These are phyloP conservation scores for Suillus luteus DNA, from an alignment of 768 basidiomycete genomes.

Conservation along the genomic window DNA sequence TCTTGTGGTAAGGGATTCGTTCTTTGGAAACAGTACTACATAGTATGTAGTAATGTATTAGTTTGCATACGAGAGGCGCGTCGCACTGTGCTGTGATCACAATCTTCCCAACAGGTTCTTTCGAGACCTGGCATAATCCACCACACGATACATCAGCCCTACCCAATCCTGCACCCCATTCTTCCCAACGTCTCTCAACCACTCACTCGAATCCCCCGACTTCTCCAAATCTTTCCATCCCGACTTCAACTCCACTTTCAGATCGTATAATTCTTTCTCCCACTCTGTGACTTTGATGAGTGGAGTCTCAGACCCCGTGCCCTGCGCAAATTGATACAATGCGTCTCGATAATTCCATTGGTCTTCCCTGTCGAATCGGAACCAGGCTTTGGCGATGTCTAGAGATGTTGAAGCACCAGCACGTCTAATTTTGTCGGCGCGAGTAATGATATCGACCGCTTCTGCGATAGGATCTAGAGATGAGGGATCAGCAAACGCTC, in stretches of 20 bases:
- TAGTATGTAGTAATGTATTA: neutral
- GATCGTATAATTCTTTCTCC: slow-evolving; percentile 57
- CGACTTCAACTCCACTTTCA: slow-evolving; percentile 47
- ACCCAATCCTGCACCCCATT: slow-evolving; percentile 64
- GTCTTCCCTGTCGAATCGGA: slow-evolving; percentile 47
- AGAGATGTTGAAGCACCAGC: slow-evolving; percentile 36
- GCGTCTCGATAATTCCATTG: slow-evolving; percentile 72
- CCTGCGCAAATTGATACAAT: slow-evolving; percentile 50
- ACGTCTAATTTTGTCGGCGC: slow-evolving; percentile 45
- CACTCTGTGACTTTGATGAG: slow-evolving; percentile 48
- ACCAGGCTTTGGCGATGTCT: slow-evolving; percentile 57
- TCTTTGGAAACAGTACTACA: neutral
- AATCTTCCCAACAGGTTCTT: neutral
- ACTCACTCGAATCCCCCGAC: slow-evolving; percentile 56
- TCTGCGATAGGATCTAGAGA: slow-evolving; percentile 52
- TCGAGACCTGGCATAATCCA: slow-evolving; percentile 29
- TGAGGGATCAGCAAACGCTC: slow-evolving; percentile 53
- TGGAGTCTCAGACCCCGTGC: slow-evolving; percentile 27
- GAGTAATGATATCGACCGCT: slow-evolving; percentile 47
- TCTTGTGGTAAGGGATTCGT: neutral
- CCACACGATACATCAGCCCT: slow-evolving; percentile 41
- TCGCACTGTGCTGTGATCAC: neutral
- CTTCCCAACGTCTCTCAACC: slow-evolving; percentile 65
- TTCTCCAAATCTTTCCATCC: slow-evolving; percentile 63
- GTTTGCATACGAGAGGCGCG: neutral